A percentile compares a stretch with the other conserved stretches of the same genome.
These are phyloP conservation scores for Leccinum truebloodii DNA, from an alignment of 768 basidiomycete species.

Conservation along the genomic window DNA sequence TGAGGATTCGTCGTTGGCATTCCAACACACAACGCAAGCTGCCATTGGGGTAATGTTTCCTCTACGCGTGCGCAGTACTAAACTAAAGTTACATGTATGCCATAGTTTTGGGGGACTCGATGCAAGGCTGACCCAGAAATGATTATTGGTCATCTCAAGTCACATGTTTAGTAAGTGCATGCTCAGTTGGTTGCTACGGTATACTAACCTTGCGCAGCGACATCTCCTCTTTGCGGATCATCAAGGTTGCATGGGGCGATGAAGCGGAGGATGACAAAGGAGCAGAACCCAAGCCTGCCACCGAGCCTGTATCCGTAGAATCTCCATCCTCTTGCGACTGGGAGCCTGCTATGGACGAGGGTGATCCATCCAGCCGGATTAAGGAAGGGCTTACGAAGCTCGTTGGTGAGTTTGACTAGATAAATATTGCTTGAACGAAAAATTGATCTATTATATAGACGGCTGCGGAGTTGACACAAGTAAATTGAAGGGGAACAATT, in stretches of 20 bases:
- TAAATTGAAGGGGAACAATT: neutral
- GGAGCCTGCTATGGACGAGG: too few relatives aligned
- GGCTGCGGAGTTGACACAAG: neutral
- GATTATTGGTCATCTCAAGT: constrained; percentile 8
- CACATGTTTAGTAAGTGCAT: constrained; percentile 2
- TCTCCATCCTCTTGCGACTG: too few relatives aligned
- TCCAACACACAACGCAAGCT: neutral
- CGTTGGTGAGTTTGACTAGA: neutral
- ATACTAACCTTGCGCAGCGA: neutral
- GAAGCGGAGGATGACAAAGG: too few relatives aligned
- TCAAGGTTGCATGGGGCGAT: too few relatives aligned
- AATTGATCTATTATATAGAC: neutral
- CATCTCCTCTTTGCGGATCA: too few relatives aligned
- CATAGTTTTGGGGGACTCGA: constrained; percentile 1
- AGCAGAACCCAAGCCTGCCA: too few relatives aligned
- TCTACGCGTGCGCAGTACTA: too few relatives aligned
- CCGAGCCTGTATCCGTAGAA: too few relatives aligned
- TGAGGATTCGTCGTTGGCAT: neutral
- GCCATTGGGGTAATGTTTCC: neutral
- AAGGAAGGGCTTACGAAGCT: neutral
- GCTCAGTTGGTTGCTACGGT: neutral
- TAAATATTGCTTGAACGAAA: too few relatives aligned
- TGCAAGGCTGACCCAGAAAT: neutral
- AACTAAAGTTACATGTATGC: too few relatives aligned
- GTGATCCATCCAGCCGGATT: neutral